Evolutionary conservation across 495 filamentous ascomycete species (phyloP), one percentile per base, ranked within the genome.

Genomic region (Evansstolkia leycettana): DNA sequence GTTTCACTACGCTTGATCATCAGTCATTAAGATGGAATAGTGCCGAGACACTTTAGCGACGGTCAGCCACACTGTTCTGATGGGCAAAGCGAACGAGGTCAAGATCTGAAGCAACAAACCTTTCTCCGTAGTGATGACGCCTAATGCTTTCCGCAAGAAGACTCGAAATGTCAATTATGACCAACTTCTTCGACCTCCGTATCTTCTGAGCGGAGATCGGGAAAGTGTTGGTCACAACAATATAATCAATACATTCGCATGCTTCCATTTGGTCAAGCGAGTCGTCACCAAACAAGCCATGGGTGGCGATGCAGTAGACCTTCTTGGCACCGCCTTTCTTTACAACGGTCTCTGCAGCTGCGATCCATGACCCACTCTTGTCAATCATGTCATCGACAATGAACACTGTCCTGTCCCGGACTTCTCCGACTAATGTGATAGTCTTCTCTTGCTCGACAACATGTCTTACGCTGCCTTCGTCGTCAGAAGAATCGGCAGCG

Each of bases 321-420:
- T 82, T 86, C 54, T 84, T 87, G 4, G 92, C 90, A 31, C 75
- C 76, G 44, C 88, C 90, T 41, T 84, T 71, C 69, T 94, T 94
- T 36, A 92, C 82, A 1, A 94, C 88, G 6, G 89, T 94, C 64
- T 98, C 90, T 7, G 90, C 90, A n/a, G 90, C 90, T 7, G 89
- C 90, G 46, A 96, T 90, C 90, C 90, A 98, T 13, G 84, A 92
- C 14, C 84, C 85, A 17, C 84, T 76, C 57, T 93, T 94, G 64
- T 98, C 90, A 46, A 98, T 95, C 83, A 98, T 94, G 58, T 98
- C 90, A 63, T 98, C 90, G 32, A 98, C 80, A 40, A 98, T 82
- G 56, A 98, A 80, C 25, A 95, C 90, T 2, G 83, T 75, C 36
- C 79, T 75, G 54, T 80, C 76, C 45, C 74, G 76, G 35, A 98